Percentiles rank a stretch among this genome's conserved stretches.
These are phyloP conservation scores for Aschersonia sp. DNA, from an alignment of 2,329 filamentous ascomycete species.

Conservation along the genomic window DNA sequence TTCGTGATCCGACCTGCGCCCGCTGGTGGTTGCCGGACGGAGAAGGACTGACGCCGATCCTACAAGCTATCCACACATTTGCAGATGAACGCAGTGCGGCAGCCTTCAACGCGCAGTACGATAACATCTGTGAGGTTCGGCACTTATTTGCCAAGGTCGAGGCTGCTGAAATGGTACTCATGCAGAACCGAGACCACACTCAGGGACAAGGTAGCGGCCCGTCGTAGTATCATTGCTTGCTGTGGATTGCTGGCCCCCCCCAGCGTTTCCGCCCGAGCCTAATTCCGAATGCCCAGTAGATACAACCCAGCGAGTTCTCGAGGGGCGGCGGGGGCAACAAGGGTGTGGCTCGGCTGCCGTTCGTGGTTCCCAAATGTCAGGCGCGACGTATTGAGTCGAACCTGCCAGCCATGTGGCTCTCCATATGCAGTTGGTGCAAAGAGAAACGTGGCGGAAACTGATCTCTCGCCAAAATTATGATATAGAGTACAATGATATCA, in stretches of 20 bases:
- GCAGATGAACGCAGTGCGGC: slow-evolving; percentile 60
- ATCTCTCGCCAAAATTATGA: too few species aligned
- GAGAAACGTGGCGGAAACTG: too few species aligned
- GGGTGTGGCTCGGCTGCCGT: too few species aligned
- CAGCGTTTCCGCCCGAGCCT: not conserved
- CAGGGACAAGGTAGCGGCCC: not conserved
- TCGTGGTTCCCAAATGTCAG: too few species aligned
- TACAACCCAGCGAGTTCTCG: too few species aligned
- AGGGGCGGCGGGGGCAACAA: too few species aligned
- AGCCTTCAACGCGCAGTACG: slow-evolving; percentile 39
- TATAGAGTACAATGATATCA: too few species aligned
- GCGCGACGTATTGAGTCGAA: too few species aligned
- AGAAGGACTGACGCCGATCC: slow-evolving; percentile 57
- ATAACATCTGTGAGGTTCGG: slow-evolving; percentile 60
- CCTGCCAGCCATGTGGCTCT: too few species aligned
- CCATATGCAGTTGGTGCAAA: too few species aligned
- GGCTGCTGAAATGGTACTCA: slow-evolving; percentile 6
- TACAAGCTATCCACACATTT: slow-evolving; percentile 66
- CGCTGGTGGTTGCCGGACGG: slow-evolving; percentile 85
- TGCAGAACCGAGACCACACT: not conserved
- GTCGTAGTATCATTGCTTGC: not conserved
- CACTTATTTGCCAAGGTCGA: slow-evolving; percentile 53
- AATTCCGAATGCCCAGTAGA: too few species aligned
- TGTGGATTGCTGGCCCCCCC: not conserved
- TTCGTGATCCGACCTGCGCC: slow-evolving; percentile 54